Evolutionary conservation across 805 yeast genomes (phyloP), one percentile per base, ranked within the genome.

Genomic region (Helenozyma rhizophorensis): DNA sequence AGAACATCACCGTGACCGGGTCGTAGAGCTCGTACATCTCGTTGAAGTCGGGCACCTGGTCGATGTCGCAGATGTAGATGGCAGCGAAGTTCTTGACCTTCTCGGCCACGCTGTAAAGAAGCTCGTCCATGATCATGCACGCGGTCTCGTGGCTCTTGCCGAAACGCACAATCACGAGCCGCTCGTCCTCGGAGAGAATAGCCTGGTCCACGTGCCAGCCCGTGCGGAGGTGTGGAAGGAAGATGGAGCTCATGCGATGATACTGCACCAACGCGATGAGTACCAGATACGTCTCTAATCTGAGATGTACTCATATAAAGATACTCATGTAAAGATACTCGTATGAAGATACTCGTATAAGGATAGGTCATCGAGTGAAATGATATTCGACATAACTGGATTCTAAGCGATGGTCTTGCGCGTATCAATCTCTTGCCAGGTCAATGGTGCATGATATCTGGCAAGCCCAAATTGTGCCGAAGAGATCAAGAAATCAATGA

Each of bases 131-230:
- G 27, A 78, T 62, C 88, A 88, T 81, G 51, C 96, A 87, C 27
- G 81, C 84, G 29, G 74, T 70, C 43, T 83, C 85, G 33, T 67
- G 58, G 41, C 84, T 95, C 26, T 82, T 64, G 1, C 98, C 98
- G 56, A 93, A 93, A 23, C 98, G 68, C 12, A 93, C 76, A 9
- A 89, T 80, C 16, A 93, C 97, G 6, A 93, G 59, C 37, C 96
- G 63, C 32, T 86, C 95, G 37, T 84, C 94, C 52, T 93, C 98
- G 6, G 87, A 77, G 14, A 93, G 68, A 23, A 93, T 93, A 6
- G 98, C 96, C 54, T 93, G 97, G 60, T 93, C 98, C 21, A 93
- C 97, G 52, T 93, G 98, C 97, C 50, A 47, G 6, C 50, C 51
- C 2, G 47, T 39, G 14, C 42, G 40, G 27, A 47, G 47, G 15